Conservation (phyloP, 208 protist genomes). For the Leishmania amazonensis region DNA sequence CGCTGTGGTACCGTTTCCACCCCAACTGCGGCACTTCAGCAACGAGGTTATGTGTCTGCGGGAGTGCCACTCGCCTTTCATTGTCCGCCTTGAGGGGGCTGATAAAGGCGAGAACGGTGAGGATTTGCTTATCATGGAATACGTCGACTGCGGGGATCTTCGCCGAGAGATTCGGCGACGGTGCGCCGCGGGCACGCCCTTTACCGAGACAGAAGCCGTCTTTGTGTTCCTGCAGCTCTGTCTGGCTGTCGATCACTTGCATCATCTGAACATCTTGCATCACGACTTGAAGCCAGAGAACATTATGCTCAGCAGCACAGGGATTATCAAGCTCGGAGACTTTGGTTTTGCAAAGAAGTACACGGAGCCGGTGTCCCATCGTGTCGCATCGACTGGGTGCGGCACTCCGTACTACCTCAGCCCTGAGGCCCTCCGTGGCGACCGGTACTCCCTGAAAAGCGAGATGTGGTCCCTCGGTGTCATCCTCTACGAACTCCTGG, state of each 20-base stretch:
- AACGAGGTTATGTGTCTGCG: slow-evolving; percentile 36
- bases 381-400: slow-evolving; percentile 47
- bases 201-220: slow-evolving; percentile 56
- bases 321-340: slow-evolving; percentile 79
- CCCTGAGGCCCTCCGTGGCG: slow-evolving; percentile 84
- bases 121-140: slow-evolving; percentile 73
- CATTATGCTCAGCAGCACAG: slow-evolving; percentile 75
- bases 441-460: slow-evolving; percentile 87
- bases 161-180: slow-evolving; percentile 56
- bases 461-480: slow-evolving; percentile 90
- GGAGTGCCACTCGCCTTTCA: slow-evolving; percentile 35
- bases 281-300: slow-evolving; percentile 94
- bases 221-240: slow-evolving; percentile 71
- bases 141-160: slow-evolving; percentile 73
- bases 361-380: slow-evolving; percentile 37
- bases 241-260: slow-evolving; percentile 76
- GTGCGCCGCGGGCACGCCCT: slow-evolving; percentile 20
- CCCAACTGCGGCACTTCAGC: slow-evolving; percentile 11
- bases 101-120: slow-evolving; percentile 38
- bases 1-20: neutral
- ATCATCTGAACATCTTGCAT: slow-evolving; percentile 80
- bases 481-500: slow-evolving; percentile 76
- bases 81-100: slow-evolving; percentile 20
- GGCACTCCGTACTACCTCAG: slow-evolving; percentile 90
- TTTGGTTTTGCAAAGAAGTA: slow-evolving; percentile 72